phyloP scores from a whole-genome alignment of 805 yeast species.

The Hermanozyma aechmeae region DNA sequence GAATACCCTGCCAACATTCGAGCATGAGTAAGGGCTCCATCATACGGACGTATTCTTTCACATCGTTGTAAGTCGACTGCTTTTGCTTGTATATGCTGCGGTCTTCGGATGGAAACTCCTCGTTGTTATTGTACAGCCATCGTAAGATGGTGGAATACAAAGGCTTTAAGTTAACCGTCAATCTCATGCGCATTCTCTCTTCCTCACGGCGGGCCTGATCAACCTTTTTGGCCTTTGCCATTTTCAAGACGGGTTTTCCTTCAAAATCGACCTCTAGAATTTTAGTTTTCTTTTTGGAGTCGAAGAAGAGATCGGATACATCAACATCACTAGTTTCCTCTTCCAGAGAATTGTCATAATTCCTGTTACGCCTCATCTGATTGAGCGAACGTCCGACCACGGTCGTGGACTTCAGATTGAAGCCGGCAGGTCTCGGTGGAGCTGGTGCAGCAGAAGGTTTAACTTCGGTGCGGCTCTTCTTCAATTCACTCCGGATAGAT shows the following conservation, averaged over 20 bases:
- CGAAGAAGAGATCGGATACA: slow-evolving; percentile 32
- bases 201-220: slow-evolving; percentile 44
- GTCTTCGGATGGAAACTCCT: slow-evolving; percentile 52
- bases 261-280: slow-evolving; percentile 34
- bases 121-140: slow-evolving; percentile 63
- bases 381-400: slow-evolving; percentile 31
- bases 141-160: slow-evolving; percentile 57
- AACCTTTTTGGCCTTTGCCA: slow-evolving; percentile 18
- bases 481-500: slow-evolving; percentile 23
- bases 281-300: slow-evolving; percentile 24
- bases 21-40: slow-evolving; percentile 76
- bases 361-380: slow-evolving; percentile 19
- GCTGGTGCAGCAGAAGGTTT: slow-evolving; percentile 26
- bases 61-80: slow-evolving; percentile 45
- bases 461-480: slow-evolving; percentile 10
- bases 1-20: slow-evolving; percentile 92
- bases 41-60: slow-evolving; percentile 55
- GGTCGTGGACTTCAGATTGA: slow-evolving; percentile 25
- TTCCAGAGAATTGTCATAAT: slow-evolving; percentile 24
- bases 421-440: slow-evolving; percentile 46
- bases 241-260: slow-evolving; percentile 27
- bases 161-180: slow-evolving; percentile 71
- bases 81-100: slow-evolving; percentile 35
- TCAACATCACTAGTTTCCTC: slow-evolving; percentile 28
- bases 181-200: slow-evolving; percentile 67